A percentile compares a stretch with the other conserved stretches of the same genome.
Evolutionary conservation across 1,139 yeast genomes (phyloP).

Genomic region (Candida glucosophila): DNA sequence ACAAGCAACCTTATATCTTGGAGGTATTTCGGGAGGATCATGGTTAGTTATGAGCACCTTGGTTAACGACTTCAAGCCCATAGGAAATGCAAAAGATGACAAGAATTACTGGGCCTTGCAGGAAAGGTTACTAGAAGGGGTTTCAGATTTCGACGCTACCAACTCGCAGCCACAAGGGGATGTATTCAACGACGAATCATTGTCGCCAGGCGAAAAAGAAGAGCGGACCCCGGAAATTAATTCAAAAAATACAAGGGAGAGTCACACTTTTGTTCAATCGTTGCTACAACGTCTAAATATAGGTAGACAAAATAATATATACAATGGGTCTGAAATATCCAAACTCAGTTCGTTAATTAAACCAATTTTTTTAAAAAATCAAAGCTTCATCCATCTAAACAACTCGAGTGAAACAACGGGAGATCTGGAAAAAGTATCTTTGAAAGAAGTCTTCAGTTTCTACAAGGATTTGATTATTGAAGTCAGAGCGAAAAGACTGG

Average conservation of each 20-base stretch:
- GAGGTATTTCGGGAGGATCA: conserved; percentile 67
- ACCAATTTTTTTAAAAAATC: no score
- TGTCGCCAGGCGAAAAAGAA: not conserved
- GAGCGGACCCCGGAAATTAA: not conserved
- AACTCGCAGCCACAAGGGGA: no score
- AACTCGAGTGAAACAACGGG: no score
- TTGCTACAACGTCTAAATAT: conserved; percentile 2
- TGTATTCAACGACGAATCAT: conserved; percentile 1
- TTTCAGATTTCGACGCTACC: conserved; percentile 37
- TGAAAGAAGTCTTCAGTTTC: conserved; percentile 30
- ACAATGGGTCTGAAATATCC: not conserved
- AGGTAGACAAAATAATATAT: conserved; percentile 1
- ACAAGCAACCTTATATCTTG: conserved; percentile 45
- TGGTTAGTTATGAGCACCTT: conserved; percentile 49
- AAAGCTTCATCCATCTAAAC: no score
- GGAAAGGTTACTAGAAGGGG: conserved; percentile 46
- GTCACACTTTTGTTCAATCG: not conserved
- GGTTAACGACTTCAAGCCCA: conserved; percentile 37
- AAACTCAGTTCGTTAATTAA: conserved; percentile 1
- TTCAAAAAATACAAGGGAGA: no score
- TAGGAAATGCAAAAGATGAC: conserved; percentile 21
- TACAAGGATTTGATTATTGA: conserved; percentile 47
- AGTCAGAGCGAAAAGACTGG: conserved; percentile 38
- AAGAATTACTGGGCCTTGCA: conserved; percentile 33
- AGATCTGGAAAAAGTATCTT: conserved; percentile 2